Evolutionary conservation across 1,284 basidiomycete species (phyloP).

Genomic region (Takashimella koratensis): DNA sequence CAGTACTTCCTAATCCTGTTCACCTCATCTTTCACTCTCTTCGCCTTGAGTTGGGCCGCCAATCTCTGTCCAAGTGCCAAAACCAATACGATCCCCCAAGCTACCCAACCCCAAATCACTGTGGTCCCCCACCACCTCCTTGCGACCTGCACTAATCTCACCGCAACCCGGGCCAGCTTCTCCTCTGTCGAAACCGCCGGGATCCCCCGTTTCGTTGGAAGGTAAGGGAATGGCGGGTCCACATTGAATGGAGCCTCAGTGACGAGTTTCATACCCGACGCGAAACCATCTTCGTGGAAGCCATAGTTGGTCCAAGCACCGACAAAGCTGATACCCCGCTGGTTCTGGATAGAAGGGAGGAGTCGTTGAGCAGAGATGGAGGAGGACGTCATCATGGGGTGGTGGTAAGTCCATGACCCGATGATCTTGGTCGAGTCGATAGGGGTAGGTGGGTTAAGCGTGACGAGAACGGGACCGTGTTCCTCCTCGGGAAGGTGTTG

Average conservation of each 20-base stretch:
- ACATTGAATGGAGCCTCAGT: constrained; percentile 39
- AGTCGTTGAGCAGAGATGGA: constrained; percentile 17
- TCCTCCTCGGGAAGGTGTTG: constrained; percentile 61
- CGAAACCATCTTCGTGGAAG: constrained; percentile 79
- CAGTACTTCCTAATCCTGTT: constrained; percentile 18
- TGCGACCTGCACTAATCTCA: constrained; percentile 14
- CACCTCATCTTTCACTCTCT: constrained; percentile 14
- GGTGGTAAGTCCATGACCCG: constrained; percentile 63
- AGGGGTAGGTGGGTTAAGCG: constrained; percentile 68
- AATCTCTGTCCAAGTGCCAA: too few relatives aligned
- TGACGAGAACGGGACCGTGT: constrained; percentile 70
- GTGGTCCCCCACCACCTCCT: constrained; percentile 7
- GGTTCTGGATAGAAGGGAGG: constrained; percentile 59
- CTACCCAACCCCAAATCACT: constrained; percentile 18
- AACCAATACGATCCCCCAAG: constrained; percentile 19
- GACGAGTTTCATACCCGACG: constrained; percentile 50
- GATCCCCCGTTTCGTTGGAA: constrained; percentile 34
- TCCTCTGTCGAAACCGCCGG: not conserved
- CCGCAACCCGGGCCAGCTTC: constrained; percentile 9
- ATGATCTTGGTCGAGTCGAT: constrained; percentile 55
- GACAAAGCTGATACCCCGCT: constrained; percentile 63
- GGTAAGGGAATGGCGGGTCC: constrained; percentile 44
- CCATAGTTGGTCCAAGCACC: constrained; percentile 76
- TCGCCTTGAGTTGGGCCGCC: constrained; percentile 20
- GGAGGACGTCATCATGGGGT: constrained; percentile 59